Conservation (phyloP, 768 basidiomycete species). For the Termitomyces bulborhizus region DNA sequence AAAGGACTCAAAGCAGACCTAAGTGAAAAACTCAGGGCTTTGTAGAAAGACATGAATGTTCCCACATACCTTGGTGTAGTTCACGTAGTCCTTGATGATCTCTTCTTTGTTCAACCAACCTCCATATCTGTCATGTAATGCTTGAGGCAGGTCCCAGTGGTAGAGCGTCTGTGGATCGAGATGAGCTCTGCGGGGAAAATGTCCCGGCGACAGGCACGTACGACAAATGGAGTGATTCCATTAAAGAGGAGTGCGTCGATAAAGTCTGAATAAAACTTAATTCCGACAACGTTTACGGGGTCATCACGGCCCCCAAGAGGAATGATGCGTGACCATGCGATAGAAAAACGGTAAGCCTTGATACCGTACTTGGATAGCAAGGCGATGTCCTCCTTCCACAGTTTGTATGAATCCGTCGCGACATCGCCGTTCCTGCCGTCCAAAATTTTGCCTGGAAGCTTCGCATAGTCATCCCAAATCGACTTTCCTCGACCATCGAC, state of each 20-base stretch:
- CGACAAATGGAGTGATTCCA: conserved; percentile 64
- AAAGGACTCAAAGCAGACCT: conserved; percentile 71
- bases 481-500: conserved; percentile 60
- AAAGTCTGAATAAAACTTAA: conserved; percentile 63
- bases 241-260: conserved; percentile 61
- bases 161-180: conserved; percentile 47
- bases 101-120: conserved; percentile 74
- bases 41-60: conserved; percentile 10
- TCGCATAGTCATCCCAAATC: conserved; percentile 72
- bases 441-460: conserved; percentile 57
- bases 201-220: conserved; percentile 7
- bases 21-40: not conserved
- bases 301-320: conserved; percentile 69
- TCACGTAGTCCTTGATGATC: conserved; percentile 55
- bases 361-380: conserved; percentile 60
- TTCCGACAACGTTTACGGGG: conserved; percentile 64
- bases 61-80: conserved; percentile 46
- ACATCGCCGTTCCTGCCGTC: conserved; percentile 65
- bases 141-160: conserved; percentile 79
- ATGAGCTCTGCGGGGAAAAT: not conserved
- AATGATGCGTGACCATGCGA: conserved; percentile 73
- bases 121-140: conserved; percentile 64
- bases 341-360: conserved; percentile 70
- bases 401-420: conserved; percentile 65
- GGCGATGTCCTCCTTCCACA: conserved; percentile 63